Conservation (phyloP, 2,329 filamentous ascomycete species). For the Beauveria varroae region DNA sequence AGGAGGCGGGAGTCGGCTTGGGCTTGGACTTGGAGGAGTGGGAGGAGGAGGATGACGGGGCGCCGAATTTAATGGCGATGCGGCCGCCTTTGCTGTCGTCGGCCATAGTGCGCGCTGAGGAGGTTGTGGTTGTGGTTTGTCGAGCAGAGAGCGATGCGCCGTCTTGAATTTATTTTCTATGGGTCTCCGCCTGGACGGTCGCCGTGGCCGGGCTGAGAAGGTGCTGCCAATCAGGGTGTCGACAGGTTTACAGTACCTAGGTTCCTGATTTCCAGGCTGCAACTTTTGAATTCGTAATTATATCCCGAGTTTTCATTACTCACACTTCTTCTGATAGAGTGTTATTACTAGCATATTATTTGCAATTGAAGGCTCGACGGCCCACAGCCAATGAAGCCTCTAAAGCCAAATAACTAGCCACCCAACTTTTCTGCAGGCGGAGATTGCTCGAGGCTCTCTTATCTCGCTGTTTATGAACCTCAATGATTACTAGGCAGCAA, state of each 20-base stretch:
- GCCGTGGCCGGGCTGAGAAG: background rate
- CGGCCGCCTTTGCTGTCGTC: constrained; percentile 27
- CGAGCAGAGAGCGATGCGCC: background rate
- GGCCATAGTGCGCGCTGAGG: constrained; percentile 26
- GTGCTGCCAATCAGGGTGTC: background rate
- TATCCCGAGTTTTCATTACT: too few species aligned
- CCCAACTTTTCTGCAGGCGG: too few species aligned
- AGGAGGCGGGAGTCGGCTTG: constrained; percentile 26
- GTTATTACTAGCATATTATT: too few species aligned
- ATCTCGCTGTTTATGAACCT: too few species aligned
- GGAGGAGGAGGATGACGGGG: constrained; percentile 21
- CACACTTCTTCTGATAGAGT: too few species aligned
- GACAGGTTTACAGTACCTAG: background rate
- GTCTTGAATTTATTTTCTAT: constrained; percentile 6
- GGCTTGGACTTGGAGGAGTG: constrained; percentile 23
- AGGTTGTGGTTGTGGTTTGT: constrained; percentile 2
- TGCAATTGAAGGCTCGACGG: too few species aligned
- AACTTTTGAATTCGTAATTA: too few species aligned
- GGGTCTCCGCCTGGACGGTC: background rate
- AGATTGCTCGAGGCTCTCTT: too few species aligned
- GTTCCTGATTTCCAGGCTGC: too few species aligned
- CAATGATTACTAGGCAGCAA: too few species aligned
- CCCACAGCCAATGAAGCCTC: too few species aligned
- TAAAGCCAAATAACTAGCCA: too few species aligned
- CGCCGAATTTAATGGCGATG: constrained; percentile 44